A percentile compares a stretch with the other conserved stretches of the same genome.
phyloP scores from a whole-genome alignment of 805 yeast species.

The Yarrowia bubula region DNA sequence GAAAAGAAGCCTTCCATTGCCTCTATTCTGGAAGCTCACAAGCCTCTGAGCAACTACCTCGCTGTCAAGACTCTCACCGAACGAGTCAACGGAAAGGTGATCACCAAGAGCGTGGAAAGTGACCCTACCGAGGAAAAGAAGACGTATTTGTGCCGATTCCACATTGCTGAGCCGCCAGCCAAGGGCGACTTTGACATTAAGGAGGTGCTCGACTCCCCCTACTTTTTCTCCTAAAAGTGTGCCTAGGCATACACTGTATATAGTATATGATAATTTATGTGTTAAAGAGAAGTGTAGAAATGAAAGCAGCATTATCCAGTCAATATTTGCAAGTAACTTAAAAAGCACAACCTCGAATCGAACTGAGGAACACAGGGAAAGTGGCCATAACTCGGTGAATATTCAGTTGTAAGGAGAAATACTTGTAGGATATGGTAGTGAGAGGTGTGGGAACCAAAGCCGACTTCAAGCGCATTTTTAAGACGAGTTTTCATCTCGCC shows the following conservation, averaged over 20 bases:
- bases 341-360: no score
- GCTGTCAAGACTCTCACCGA: background rate
- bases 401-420: no score
- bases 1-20: background rate
- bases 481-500: no score
- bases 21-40: background rate
- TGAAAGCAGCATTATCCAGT: no score
- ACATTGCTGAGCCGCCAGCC: conserved; percentile 2
- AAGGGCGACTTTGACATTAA: conserved; percentile 15
- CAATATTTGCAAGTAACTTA: no score
- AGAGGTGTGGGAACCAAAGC: no score
- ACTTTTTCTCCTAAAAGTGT: conserved; percentile 5
- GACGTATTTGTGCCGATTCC: background rate
- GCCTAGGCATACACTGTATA: background rate
- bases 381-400: no score
- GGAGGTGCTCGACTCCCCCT: conserved; percentile 1
- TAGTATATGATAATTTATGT: background rate
- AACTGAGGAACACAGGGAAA: no score
- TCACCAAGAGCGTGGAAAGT: background rate
- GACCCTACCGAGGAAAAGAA: background rate
- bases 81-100: background rate
- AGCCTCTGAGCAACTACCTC: conserved; percentile 1
- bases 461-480: no score
- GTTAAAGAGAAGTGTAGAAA: no score
- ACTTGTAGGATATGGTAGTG: no score